Evolutionary conservation across 352 stramenopile genomes (phyloP), one percentile per base, ranked within the genome.

Genomic region (Phytophthora niederhauseri): DNA sequence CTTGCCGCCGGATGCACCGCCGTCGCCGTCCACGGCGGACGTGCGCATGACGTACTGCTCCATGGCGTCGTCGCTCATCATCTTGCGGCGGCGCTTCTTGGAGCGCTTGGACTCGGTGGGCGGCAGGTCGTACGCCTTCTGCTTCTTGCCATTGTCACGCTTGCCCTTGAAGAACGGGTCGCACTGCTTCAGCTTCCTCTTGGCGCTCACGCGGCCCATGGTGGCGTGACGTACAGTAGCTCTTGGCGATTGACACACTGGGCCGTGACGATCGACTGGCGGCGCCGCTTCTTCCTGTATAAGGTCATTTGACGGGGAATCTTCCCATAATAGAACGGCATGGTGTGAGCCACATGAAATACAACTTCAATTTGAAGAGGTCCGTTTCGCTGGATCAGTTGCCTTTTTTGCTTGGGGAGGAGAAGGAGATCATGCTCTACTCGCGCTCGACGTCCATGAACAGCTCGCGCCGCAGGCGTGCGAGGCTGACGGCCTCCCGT

Each of bases 161-260:
- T 83, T 89, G 30, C 85, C 88, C 71, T 94, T 93, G 70, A 94
- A 95, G 79, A 94, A 94, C 66, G 88, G 88, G 59, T 95, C 88
- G 76, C 84, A 92, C 63, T 89, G 76, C 81, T 95, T 95, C 51
- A 95, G 73, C 78, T 95, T 95, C 68, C 85, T 84, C 79, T 95
- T 95, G 48, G 75, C 76, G 36, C 68, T 75, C 48, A 95, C 76
- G 30, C 85, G 84, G 1, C 85, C 87, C 88, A 94, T 93, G 8
- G 12, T 43, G 54, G 2, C 19, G 20, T 49, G 6, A 28, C 26
- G 9, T 45, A n/a, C 36, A 26, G 36, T 20, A 20, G 38, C 34
- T 41, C 34, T 41, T 48, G 38, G 38, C 38, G 38, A 46, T 46
- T 46, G 38, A 48, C 38, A 48, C 38, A 71, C 34, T 41, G 34